phyloP scores from a whole-genome alignment of 306 rosid genomes.

The Cucurbita argyrosperma region DNA sequence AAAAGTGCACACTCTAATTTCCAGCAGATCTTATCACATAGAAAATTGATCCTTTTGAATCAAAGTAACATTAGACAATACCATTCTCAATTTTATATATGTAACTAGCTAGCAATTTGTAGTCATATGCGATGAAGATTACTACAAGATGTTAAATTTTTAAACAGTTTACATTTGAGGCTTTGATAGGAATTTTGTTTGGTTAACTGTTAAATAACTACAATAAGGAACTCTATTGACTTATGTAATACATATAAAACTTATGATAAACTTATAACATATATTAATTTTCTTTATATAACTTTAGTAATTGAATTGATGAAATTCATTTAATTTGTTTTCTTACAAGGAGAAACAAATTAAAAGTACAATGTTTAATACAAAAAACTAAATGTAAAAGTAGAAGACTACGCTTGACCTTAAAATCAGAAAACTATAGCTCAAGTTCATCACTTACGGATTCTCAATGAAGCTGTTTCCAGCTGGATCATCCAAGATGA shows the following conservation, averaged over 20 bases:
- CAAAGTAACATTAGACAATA: background rate
- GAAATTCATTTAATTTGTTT: background rate
- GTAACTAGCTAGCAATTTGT: background rate
- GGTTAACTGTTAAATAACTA: background rate
- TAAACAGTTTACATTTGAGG: background rate
- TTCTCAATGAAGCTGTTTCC: constrained; percentile 98
- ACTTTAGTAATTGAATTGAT: background rate
- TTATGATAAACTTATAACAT: background rate
- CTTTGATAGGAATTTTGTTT: background rate
- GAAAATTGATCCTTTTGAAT: background rate
- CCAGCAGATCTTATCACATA: background rate
- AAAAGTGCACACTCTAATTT: background rate
- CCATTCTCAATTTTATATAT: too few species aligned
- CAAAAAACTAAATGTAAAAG: background rate
- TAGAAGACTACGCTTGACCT: background rate
- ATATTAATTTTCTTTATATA: background rate
- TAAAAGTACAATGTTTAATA: background rate
- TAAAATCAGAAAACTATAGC: background rate
- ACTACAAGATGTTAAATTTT: background rate
- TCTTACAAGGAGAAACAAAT: background rate
- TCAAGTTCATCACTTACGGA: constrained; percentile 41
- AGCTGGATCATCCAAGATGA: constrained; percentile 84
- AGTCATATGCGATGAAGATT: background rate
- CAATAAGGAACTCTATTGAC: background rate
- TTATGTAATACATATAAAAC: background rate